Base-by-base conservation (phyloP, 768 basidiomycete genomes). In the Podaxis sp. region DNA sequence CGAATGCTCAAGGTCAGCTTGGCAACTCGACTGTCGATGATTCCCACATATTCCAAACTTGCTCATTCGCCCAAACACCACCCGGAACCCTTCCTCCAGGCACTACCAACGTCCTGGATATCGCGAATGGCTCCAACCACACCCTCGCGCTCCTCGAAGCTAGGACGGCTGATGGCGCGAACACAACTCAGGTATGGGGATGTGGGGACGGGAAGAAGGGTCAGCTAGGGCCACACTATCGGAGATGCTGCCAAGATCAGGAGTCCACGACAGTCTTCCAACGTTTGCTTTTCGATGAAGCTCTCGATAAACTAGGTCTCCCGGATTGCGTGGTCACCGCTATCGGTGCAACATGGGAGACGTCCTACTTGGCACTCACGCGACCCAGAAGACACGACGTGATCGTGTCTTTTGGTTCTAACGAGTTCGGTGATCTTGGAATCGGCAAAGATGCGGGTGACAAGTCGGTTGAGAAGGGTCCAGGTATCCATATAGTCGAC, bases 351-450 rank as follows among this genome's bases (percentile, higher is more conserved):
- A 80, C 86, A 49, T 97, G 95, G 94, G 90, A 96, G 73, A 93
- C 93, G 6, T 87, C 86, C 56, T 93, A 89, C 67, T 73, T 93
- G 50, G 87, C 87, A 2, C 74, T 93, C 13, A 80, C 82, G 11
- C 69, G 67, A 55, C 66, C 71, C 15, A 77, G 71, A 5, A 69
- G 69, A 25, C 69, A 73, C 52, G 90, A 89, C 66, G 69, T 84
- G 2, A 65, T 96, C 29, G 68, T 96, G 24, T 86, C 94, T 2
- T 87, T 95, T 81, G 96, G 96, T 0, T 82, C 87, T 1, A 82
- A 96, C 73, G 94, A 94, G 70, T 94, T 88, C 68, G 94, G 93
- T 2, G 88, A 90, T 70, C 79, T 94, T 50, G 94, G 93, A 1
- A 68, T 82, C 50, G 89, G 83, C 1, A 64, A 37, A 9, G 54